These are phyloP conservation scores for Pseudocercospora vitis DNA, from an alignment of 2,329 filamentous ascomycete genomes.

Conservation along the genomic window DNA sequence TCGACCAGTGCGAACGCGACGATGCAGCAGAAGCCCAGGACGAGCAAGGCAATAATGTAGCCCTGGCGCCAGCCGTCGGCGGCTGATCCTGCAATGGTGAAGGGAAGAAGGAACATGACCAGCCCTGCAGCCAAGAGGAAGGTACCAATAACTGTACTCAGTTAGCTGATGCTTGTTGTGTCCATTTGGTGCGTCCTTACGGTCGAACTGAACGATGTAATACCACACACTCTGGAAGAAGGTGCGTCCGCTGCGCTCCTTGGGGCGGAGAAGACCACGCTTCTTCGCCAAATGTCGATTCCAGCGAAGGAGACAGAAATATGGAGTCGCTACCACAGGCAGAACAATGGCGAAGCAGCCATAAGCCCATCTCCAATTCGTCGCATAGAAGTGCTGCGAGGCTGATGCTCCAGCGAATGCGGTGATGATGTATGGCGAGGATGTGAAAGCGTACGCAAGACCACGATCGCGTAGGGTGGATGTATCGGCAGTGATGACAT, in stretches of 20 bases:
- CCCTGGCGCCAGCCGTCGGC: constrained; percentile 38
- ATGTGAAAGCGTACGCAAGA: constrained; percentile 62
- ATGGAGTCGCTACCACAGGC: constrained; percentile 60
- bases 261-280: constrained; percentile 50
- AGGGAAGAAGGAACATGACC: constrained; percentile 65
- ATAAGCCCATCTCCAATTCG: constrained; percentile 68
- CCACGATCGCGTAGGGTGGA: constrained; percentile 66
- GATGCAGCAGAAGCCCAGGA: constrained; percentile 42
- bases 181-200: constrained; percentile 35
- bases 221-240: constrained; percentile 49
- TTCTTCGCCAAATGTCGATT: constrained; percentile 63
- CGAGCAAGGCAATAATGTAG: constrained; percentile 44
- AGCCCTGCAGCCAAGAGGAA: constrained; percentile 62
- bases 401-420: constrained; percentile 57
- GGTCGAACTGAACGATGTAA: constrained; percentile 64
- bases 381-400: constrained; percentile 15
- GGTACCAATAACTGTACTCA: constrained; percentile 53
- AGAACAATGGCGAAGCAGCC: constrained; percentile 66
- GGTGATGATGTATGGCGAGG: constrained; percentile 65
- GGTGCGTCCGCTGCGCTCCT: constrained; percentile 48
- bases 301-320: constrained; percentile 57
- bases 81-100: constrained; percentile 52
- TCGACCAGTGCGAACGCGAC: constrained; percentile 49
- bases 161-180: constrained; percentile 36
- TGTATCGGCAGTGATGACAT: constrained; percentile 68